Conservation (phyloP, 2,329 filamentous ascomycete species). For the Westerdykella aurantiaca region DNA sequence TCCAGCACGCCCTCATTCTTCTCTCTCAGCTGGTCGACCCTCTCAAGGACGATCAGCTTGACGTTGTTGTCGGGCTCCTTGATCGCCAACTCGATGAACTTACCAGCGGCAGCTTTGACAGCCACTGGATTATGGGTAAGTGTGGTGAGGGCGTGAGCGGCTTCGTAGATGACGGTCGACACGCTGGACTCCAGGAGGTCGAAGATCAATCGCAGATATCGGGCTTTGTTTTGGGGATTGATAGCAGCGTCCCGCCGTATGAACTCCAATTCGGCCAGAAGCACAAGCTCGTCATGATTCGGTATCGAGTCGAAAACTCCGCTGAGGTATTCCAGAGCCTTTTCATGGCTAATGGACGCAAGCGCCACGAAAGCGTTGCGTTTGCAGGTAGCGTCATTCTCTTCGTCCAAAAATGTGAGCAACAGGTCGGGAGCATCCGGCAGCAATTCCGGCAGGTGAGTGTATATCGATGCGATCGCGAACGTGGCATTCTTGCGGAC, state of each 20-base stretch:
- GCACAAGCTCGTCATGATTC: slow-evolving; percentile 88
- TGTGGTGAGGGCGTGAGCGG: slow-evolving; percentile 87
- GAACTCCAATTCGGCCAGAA: slow-evolving; percentile 92
- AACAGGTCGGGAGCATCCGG: slow-evolving; percentile 93
- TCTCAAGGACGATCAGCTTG: slow-evolving; percentile 94
- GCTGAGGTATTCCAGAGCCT: slow-evolving; percentile 81
- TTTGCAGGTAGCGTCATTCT: slow-evolving; percentile 94
- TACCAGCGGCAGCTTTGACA: slow-evolving; percentile 90
- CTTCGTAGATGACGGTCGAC: slow-evolving; percentile 95
- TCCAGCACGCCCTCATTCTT: slow-evolving; percentile 89
- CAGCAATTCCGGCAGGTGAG: slow-evolving; percentile 84
- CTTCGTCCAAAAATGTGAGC: slow-evolving; percentile 78
- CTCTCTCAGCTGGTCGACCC: slow-evolving; percentile 79
- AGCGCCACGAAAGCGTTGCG: slow-evolving; percentile 94
- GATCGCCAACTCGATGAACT: slow-evolving; percentile 95
- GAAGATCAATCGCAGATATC: slow-evolving; percentile 91
- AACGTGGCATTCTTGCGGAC: slow-evolving; percentile 98
- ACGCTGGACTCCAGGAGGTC: slow-evolving; percentile 89
- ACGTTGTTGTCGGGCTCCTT: slow-evolving; percentile 99
- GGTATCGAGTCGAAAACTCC: slow-evolving; percentile 87
- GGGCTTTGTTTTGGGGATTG: slow-evolving; percentile 91
- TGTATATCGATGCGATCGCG: slow-evolving; percentile 85
- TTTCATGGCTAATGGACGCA: slow-evolving; percentile 85
- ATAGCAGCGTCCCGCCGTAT: slow-evolving; percentile 96
- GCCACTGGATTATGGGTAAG: slow-evolving; percentile 95